Conservation (phyloP, 1,284 basidiomycete genomes). For the Moniliella sp. region DNA sequence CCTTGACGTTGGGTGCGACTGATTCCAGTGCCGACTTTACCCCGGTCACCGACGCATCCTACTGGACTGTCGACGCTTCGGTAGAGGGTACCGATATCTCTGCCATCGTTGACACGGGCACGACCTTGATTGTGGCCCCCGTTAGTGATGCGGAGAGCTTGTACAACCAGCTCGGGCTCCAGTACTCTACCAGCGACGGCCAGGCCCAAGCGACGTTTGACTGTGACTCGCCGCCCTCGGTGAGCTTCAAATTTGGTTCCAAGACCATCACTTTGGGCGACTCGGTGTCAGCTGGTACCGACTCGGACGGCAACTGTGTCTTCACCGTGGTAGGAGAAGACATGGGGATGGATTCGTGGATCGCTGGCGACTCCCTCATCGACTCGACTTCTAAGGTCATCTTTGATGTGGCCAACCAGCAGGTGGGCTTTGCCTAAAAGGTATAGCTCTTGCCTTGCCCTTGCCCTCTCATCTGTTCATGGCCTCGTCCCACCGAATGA, state of each 20-base stretch:
- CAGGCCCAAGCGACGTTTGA: slow-evolving; percentile 17
- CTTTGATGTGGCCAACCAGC: slow-evolving; percentile 34
- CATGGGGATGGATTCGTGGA: background rate
- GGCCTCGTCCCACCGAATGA: too few species aligned
- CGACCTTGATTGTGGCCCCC: slow-evolving; percentile 1
- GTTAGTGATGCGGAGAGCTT: slow-evolving; percentile 1
- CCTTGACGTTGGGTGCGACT: slow-evolving; percentile 42
- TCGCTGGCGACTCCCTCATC: background rate
- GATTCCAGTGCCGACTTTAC: slow-evolving; percentile 24
- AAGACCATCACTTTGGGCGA: background rate
- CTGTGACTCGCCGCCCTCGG: slow-evolving; percentile 1
- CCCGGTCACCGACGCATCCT: background rate
- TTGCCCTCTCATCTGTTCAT: too few species aligned
- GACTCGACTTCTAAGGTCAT: slow-evolving; percentile 16
- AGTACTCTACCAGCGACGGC: slow-evolving; percentile 10
- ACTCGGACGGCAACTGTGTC: background rate
- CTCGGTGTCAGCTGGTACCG: background rate
- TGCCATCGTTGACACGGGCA: background rate
- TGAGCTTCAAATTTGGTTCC: background rate
- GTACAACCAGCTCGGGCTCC: slow-evolving; percentile 29
- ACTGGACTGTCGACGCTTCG: slow-evolving; percentile 14
- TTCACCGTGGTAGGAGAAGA: slow-evolving; percentile 1
- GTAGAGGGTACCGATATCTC: slow-evolving; percentile 10
- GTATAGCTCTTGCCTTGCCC: too few species aligned
- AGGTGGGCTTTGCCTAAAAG: slow-evolving; percentile 36